A percentile compares a stretch with the other conserved stretches of the same genome.
Evolutionary conservation across 2,329 filamentous ascomycete species (phyloP).

Genomic region (Ustilaginoidea virens): DNA sequence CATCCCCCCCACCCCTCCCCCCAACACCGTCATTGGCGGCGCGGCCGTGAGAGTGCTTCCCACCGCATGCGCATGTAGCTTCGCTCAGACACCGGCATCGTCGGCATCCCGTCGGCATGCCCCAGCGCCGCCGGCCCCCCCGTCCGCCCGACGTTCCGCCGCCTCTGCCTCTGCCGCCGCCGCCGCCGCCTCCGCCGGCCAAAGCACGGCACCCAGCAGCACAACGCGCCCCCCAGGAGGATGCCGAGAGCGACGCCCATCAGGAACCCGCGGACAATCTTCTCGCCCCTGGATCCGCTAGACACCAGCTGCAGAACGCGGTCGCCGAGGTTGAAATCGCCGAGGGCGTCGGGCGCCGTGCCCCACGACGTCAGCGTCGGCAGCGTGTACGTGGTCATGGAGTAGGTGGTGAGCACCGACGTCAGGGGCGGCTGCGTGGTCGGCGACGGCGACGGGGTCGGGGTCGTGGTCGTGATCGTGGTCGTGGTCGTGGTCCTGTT

Average conservation of each 20-base stretch:
- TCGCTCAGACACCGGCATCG: no score
- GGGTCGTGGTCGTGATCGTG: not conserved
- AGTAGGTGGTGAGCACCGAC: constrained; percentile 1
- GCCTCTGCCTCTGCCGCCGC: not conserved
- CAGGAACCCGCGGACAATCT: constrained; percentile 18
- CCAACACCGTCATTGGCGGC: no score
- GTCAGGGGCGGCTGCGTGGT: not conserved
- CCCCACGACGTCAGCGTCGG: constrained; percentile 5
- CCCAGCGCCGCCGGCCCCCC: no score
- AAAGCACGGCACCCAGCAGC: constrained; percentile 20
- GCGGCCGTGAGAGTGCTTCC: no score
- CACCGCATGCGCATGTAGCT: no score
- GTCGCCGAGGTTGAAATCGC: constrained; percentile 11
- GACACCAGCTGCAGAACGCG: constrained; percentile 14
- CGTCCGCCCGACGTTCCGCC: not conserved
- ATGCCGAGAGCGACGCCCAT: constrained; percentile 17
- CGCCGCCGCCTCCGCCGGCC: constrained; percentile 7
- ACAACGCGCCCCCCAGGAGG: constrained; percentile 15
- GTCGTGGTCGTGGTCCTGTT: constrained; percentile 9
- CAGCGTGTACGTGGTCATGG: constrained; percentile 2
- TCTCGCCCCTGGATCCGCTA: constrained; percentile 16
- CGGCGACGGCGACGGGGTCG: not conserved
- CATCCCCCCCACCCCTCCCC: no score
- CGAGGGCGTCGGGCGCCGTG: constrained; percentile 4
- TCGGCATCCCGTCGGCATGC: no score